Percentiles rank a stretch among this genome's conserved stretches.
phyloP scores from a whole-genome alignment of 2,329 filamentous ascomycete genomes.

The Stemphylium beticola region DNA sequence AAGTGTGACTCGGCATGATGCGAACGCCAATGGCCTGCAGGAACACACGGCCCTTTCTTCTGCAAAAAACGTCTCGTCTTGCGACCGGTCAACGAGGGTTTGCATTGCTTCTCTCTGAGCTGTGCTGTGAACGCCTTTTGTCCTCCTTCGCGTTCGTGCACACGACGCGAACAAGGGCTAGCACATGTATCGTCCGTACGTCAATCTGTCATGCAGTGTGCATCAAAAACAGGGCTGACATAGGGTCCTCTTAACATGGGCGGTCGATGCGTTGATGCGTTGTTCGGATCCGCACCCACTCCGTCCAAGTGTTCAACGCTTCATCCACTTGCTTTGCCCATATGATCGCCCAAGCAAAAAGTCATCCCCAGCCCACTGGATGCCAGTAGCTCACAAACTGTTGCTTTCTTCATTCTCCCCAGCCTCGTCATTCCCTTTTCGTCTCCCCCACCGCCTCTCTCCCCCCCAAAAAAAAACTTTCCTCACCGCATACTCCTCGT shows the following conservation, averaged over 20 bases:
- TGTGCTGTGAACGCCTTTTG: background rate
- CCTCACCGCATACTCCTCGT: constrained; percentile 4
- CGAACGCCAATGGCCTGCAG: constrained; percentile 28
- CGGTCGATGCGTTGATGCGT: constrained; percentile 18
- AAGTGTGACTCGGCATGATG: constrained; percentile 27
- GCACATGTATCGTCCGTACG: too few species aligned
- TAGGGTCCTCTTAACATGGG: background rate
- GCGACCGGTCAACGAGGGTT: constrained; percentile 17
- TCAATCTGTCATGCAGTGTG: constrained; percentile 15
- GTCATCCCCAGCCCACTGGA: background rate
- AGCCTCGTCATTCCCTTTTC: too few species aligned
- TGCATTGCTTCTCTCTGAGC: background rate
- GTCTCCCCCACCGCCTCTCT: too few species aligned
- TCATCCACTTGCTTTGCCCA: constrained; percentile 10
- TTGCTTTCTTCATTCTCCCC: too few species aligned
- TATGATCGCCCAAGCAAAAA: background rate
- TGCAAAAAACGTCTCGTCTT: constrained; percentile 27
- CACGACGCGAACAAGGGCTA: background rate
- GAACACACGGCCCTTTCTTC: constrained; percentile 12
- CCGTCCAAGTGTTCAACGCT: background rate
- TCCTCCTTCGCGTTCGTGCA: background rate
- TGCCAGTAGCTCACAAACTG: too few species aligned
- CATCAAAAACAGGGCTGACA: background rate
- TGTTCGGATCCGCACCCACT: constrained; percentile 12
- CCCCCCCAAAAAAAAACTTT: too few species aligned